phyloP scores from a whole-genome alignment of 345 rosid species.

The Acer saccharum region DNA sequence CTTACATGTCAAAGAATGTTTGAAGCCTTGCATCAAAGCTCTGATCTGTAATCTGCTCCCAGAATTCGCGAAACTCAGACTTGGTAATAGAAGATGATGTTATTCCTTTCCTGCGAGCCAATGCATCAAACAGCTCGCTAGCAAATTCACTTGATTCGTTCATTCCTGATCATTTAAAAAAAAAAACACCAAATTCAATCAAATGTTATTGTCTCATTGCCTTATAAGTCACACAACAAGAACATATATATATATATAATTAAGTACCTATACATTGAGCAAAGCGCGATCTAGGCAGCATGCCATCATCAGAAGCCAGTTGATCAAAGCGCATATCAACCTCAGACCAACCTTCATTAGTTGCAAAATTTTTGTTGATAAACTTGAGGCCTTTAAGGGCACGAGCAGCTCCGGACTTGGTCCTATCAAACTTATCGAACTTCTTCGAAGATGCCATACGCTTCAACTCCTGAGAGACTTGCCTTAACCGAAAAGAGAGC shows the following conservation, averaged over 20 bases:
- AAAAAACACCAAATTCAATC: background rate
- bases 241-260: too few relatives aligned
- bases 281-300: conserved; percentile 56
- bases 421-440: conserved; percentile 47
- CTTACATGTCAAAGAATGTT: conserved; percentile 83
- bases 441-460: conserved; percentile 44
- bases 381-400: conserved; percentile 71
- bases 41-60: conserved; percentile 72
- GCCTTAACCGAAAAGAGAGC: conserved; percentile 37
- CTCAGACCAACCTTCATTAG: conserved; percentile 55
- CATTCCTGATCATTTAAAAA: conserved; percentile 53
- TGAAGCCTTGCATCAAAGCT: conserved; percentile 77
- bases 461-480: conserved; percentile 63
- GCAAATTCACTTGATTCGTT: conserved; percentile 76
- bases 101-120: conserved; percentile 65
- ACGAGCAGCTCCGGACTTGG: conserved; percentile 66
- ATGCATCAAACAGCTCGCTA: conserved; percentile 56
- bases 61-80: conserved; percentile 55
- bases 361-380: conserved; percentile 48
- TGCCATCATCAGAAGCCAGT: conserved; percentile 54
- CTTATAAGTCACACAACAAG: background rate
- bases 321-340: conserved; percentile 60
- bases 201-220: background rate
- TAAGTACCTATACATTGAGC: conserved; percentile 73
- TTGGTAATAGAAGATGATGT: conserved; percentile 51